phyloP scores from a whole-genome alignment of 768 basidiomycete genomes.

The Auriscalpium microsporum region DNA sequence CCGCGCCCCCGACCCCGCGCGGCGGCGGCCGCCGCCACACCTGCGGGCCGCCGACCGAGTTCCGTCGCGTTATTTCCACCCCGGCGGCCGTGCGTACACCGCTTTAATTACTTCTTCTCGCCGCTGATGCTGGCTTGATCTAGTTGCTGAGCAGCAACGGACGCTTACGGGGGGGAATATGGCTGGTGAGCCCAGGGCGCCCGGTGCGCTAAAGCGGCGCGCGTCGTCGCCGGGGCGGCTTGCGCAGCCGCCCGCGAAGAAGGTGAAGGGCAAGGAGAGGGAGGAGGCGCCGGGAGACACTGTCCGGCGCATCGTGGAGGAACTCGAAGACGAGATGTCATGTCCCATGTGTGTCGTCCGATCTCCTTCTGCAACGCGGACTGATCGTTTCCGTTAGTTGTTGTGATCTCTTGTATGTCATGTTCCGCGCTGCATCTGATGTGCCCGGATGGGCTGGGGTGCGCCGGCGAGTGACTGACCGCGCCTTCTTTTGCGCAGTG shows the following conservation, averaged over 20 bases:
- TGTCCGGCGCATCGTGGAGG: slow-evolving; percentile 28
- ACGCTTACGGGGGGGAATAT: not conserved
- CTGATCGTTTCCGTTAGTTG: slow-evolving; percentile 37
- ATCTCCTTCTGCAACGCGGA: not conserved
- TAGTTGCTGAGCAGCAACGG: not conserved
- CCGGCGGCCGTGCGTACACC: too few species aligned
- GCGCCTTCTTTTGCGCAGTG: slow-evolving; percentile 28
- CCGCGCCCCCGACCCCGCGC: too few species aligned
- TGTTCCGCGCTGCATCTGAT: not conserved
- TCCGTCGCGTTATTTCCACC: too few species aligned
- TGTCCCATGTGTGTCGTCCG: slow-evolving; percentile 58
- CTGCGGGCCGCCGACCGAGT: too few species aligned
- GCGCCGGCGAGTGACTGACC: not conserved
- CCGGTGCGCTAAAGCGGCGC: slow-evolving; percentile 5
- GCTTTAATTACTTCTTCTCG: too few species aligned
- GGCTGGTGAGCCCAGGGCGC: not conserved
- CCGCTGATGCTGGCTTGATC: too few species aligned
- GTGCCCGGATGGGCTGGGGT: not conserved
- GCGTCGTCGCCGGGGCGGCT: not conserved
- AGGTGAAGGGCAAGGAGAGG: slow-evolving; percentile 40
- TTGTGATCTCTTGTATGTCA: slow-evolving; percentile 57
- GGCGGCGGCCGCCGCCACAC: too few species aligned
- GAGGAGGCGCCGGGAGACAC: slow-evolving; percentile 15
- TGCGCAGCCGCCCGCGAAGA: slow-evolving; percentile 5
- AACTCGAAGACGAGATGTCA: slow-evolving; percentile 55